Evolutionary conservation across 768 basidiomycete genomes (phyloP).

Genomic region (Lentinula raphanica): DNA sequence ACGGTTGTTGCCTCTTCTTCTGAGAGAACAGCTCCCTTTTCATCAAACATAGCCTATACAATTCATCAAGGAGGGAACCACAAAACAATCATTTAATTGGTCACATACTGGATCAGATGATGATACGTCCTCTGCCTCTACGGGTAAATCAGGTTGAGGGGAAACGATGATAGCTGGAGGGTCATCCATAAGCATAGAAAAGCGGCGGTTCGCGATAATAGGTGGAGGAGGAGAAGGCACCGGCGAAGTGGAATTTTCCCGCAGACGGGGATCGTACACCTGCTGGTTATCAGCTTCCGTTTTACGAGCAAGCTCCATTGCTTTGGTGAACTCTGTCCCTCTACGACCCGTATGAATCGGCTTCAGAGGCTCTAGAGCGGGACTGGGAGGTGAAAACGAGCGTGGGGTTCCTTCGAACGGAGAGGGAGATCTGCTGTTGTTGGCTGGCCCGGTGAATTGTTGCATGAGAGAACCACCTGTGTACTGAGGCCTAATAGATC

Average conservation of each 20-base stretch:
- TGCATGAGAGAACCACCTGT: constrained; percentile 1
- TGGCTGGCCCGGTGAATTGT: background rate
- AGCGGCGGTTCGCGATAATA: constrained; percentile 5
- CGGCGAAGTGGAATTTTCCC: constrained; percentile 13
- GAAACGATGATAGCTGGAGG: constrained; percentile 3
- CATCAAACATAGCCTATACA: background rate
- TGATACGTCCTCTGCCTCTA: background rate
- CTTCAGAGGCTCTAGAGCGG: background rate
- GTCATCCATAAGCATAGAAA: background rate
- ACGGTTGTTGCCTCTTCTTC: background rate
- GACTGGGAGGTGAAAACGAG: constrained; percentile 6
- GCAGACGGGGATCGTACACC: constrained; percentile 10
- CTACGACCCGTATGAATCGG: constrained; percentile 9
- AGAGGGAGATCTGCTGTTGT: constrained; percentile 4
- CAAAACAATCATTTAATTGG: background rate
- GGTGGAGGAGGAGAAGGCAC: constrained; percentile 6
- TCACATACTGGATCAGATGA: constrained; percentile 5
- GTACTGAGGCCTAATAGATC: background rate
- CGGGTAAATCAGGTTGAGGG: background rate
- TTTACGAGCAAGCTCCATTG: constrained; percentile 37
- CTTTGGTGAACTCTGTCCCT: constrained; percentile 33
- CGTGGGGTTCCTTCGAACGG: background rate
- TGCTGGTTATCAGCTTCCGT: constrained; percentile 24
- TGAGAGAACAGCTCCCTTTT: background rate
- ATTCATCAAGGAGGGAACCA: background rate